phyloP scores from a whole-genome alignment of 305 asterid genomes.

The Ilex paraguariensis region DNA sequence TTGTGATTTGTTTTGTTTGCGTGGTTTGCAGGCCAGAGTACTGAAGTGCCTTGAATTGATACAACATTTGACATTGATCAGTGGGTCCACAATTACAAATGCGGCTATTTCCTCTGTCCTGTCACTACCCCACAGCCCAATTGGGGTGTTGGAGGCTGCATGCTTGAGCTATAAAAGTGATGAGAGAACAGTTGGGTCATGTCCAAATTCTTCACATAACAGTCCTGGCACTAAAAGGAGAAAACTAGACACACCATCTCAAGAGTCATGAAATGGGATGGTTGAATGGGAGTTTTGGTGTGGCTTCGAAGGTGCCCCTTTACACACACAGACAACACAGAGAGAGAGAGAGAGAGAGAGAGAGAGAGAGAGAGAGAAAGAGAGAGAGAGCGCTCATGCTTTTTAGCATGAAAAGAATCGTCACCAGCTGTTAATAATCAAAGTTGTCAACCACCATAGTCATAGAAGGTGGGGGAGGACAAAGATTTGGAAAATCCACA shows the following conservation, averaged over 20 bases:
- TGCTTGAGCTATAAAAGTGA: constrained; percentile 49
- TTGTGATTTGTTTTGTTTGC: not conserved
- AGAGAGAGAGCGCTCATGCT: too few species aligned
- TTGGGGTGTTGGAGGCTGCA: constrained; percentile 55
- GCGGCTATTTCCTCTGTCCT: constrained; percentile 11
- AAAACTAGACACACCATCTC: constrained; percentile 29
- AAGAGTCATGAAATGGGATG: constrained; percentile 18
- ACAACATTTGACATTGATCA: constrained; percentile 36
- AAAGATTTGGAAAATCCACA: constrained; percentile 6
- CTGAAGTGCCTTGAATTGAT: constrained; percentile 52
- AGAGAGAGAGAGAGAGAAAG: too few species aligned
- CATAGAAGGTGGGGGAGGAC: constrained; percentile 9
- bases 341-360: not conserved
- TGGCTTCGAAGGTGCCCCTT: not conserved
- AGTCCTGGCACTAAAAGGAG: constrained; percentile 48
- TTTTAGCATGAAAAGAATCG: constrained; percentile 20
- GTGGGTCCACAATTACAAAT: constrained; percentile 11
- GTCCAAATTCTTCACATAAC: constrained; percentile 31
- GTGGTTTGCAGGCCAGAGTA: constrained; percentile 49
- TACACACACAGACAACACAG: not conserved
- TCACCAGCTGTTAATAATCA: constrained; percentile 29
- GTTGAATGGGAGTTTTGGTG: not conserved
- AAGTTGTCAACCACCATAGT: constrained; percentile 27
- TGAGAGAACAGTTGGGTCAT: constrained; percentile 38
- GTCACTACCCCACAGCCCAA: constrained; percentile 42